Percentiles rank a stretch among this genome's conserved stretches.
phyloP scores from a whole-genome alignment of 2,329 filamentous ascomycete genomes.

The Torrubiella hemipterigena region DNA sequence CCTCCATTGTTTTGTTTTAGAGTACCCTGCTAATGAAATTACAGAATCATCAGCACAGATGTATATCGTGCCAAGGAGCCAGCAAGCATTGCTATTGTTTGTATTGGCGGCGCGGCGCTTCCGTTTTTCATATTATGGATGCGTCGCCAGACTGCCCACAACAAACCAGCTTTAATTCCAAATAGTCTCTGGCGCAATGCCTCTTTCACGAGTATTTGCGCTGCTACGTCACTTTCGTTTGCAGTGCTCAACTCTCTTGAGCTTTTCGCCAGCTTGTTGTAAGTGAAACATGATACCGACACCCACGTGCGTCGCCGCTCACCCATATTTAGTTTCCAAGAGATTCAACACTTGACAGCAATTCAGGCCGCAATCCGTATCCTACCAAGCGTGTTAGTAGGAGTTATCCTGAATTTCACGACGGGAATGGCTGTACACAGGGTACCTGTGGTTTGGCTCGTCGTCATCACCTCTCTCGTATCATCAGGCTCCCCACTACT shows the following conservation, averaged over 20 bases:
- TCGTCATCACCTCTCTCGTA: conserved; percentile 25
- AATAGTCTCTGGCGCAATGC: conserved; percentile 48
- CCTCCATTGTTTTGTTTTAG: no score
- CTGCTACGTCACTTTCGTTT: conserved; percentile 32
- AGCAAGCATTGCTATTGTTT: conserved; percentile 31
- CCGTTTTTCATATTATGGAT: conserved; percentile 43
- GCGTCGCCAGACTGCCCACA: conserved; percentile 28
- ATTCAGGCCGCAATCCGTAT: conserved; percentile 32
- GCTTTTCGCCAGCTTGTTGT: conserved; percentile 35
- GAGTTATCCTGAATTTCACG: conserved; percentile 26
- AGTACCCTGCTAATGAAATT: no score
- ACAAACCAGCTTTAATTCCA: conserved; percentile 44
- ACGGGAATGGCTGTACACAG: conserved; percentile 34
- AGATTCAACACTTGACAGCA: conserved; percentile 32
- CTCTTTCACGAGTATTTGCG: conserved; percentile 42
- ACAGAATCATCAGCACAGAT: conserved; percentile 23
- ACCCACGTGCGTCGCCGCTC: conserved; percentile 3
- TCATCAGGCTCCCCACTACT: conserved; percentile 34
- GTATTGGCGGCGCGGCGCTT: conserved; percentile 26
- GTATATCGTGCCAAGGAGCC: conserved; percentile 27
- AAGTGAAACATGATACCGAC: no score
- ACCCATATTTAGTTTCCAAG: conserved; percentile 29
- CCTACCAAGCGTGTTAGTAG: conserved; percentile 31
- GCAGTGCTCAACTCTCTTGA: conserved; percentile 34
- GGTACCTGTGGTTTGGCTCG: conserved; percentile 25